A percentile compares a stretch with the other conserved stretches of the same genome.
These are phyloP conservation scores for Sonneratia caseolaris DNA, from an alignment of 345 rosid species.

Conservation along the genomic window DNA sequence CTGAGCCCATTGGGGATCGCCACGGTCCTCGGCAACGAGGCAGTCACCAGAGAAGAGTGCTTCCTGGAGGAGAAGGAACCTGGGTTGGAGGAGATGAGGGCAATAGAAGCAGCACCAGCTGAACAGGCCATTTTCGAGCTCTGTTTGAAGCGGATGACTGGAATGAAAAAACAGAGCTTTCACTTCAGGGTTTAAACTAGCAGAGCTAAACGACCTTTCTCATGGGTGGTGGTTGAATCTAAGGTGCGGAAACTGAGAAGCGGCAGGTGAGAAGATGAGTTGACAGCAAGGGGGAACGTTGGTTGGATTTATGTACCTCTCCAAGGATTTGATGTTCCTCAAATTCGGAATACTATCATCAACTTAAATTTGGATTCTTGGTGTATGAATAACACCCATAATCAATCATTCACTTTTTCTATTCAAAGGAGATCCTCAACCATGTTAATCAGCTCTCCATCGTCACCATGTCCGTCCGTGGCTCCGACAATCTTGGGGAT, in stretches of 20 bases:
- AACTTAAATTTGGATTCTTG: too few species aligned
- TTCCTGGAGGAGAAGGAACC: conserved; percentile 27
- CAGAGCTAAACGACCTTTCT: background rate
- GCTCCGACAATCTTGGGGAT: too few species aligned
- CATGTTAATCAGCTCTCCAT: too few species aligned
- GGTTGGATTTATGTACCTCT: too few species aligned
- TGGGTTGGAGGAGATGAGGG: conserved; percentile 46
- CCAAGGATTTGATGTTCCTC: too few species aligned
- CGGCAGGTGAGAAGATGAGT: conserved; percentile 10
- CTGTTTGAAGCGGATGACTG: background rate
- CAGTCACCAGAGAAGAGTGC: conserved; percentile 9
- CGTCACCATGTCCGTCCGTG: too few species aligned
- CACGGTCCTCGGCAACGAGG: conserved; percentile 32
- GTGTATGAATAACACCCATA: too few species aligned
- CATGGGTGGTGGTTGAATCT: conserved; percentile 5
- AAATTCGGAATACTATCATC: too few species aligned
- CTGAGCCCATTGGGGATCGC: conserved; percentile 22
- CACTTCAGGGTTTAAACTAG: background rate
- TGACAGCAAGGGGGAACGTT: background rate
- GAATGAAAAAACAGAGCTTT: background rate
- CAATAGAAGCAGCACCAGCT: conserved; percentile 41
- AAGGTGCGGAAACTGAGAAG: conserved; percentile 22
- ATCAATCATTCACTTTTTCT: too few species aligned
- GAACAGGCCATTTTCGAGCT: conserved; percentile 51
- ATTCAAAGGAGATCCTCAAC: too few species aligned